Conservation (phyloP, 345 rosid genomes). For the Durio zibethinus region DNA sequence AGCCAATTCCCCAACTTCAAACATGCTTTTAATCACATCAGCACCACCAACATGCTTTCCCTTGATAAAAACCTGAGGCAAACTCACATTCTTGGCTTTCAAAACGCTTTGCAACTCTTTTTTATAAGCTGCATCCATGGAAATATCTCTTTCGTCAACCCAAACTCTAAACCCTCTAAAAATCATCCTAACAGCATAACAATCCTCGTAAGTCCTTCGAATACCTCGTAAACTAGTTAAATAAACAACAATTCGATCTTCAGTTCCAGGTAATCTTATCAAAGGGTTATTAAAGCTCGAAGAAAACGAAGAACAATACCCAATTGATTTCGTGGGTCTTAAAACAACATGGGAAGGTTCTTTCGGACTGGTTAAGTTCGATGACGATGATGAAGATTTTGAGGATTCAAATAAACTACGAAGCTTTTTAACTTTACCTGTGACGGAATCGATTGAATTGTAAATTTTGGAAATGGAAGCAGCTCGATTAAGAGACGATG, state of each 20-base stretch:
- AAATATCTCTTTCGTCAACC: constrained; percentile 87
- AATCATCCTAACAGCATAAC: constrained; percentile 79
- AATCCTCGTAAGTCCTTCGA: constrained; percentile 88
- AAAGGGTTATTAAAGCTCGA: constrained; percentile 32
- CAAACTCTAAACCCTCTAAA: constrained; percentile 89
- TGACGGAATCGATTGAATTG: constrained; percentile 50
- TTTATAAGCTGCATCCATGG: constrained; percentile 82
- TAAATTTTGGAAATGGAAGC: constrained; percentile 46
- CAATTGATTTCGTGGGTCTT: constrained; percentile 20
- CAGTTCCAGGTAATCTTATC: constrained; percentile 66
- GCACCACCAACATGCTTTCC: constrained; percentile 78
- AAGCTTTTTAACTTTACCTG: constrained; percentile 69
- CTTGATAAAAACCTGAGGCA: constrained; percentile 80
- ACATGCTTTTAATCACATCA: constrained; percentile 74
- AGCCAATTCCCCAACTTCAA: constrained; percentile 75
- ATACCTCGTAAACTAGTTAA: constrained; percentile 84
- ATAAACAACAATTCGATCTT: constrained; percentile 85
- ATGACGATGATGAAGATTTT: constrained; percentile 4
- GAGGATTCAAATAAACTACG: constrained; percentile 55
- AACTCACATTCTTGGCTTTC: constrained; percentile 51
- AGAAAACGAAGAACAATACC: constrained; percentile 22
- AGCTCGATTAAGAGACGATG: constrained; percentile 44
- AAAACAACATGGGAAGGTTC: background rate
- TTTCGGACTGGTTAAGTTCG: background rate
- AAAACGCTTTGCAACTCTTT: constrained; percentile 66